Evolutionary conservation across 495 filamentous ascomycete genomes (phyloP), one percentile per base, ranked within the genome.

Genomic region (Aspergillus steynii): DNA sequence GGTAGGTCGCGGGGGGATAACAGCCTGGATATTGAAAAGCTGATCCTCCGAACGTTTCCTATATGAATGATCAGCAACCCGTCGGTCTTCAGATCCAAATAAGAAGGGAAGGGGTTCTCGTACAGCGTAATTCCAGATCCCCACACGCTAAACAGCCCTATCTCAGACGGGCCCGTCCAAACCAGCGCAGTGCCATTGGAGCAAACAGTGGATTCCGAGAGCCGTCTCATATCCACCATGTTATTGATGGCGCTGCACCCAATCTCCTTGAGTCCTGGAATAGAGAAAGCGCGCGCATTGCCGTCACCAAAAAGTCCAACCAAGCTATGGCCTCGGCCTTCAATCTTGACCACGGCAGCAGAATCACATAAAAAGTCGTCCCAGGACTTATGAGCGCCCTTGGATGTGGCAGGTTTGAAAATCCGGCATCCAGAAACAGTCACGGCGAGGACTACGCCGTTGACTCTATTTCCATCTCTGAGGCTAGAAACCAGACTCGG

Each of bases 81-180:
- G 26, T 75, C 63, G 25, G 57, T 47, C n/a, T 15, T 37, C 5
- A 12, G 10, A 26, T 27, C 37, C 12, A 10, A 54, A 27, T 50
- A 29, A 58, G 0, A 12, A 29, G 50, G 25, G 1, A 15, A 58
- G n/a, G 1, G 51, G 55, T 26, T 42, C 32, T 66, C 81, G 37
- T 74, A 83, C 79, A 90, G 70, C 55, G 75, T 74, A 58, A 82
- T 71, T 2, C 91, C 90, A 9, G 81, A 81, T 26, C 92, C 92
- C 88, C 91, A 97, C 29, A 91, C 85, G 58, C 91, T 88, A 37
- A 96, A 75, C 55, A 96, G 70, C 5, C 86, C 86, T 14, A 96
- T 73, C 73, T 99, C 92, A 0, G 91, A 89, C 1, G 95, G 94
- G 0, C 92, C 91, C n/a, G 85, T 88, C 92, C 93, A 98, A 53